These are phyloP conservation scores for Salvia hispanica DNA, from an alignment of 257 asterid species.

Conservation along the genomic window DNA sequence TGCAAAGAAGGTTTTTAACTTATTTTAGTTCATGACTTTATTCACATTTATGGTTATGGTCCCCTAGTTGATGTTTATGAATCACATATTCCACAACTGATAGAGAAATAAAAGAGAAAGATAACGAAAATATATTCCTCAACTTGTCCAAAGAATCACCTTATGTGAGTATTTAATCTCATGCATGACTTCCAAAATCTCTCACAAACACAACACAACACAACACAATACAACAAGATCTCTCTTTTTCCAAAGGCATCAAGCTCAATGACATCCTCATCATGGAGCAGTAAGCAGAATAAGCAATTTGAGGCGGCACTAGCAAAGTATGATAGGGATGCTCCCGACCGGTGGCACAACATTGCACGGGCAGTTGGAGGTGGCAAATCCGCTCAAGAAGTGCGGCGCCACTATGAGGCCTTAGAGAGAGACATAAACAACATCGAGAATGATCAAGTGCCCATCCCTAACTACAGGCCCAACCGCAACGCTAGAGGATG, in stretches of 20 bases:
- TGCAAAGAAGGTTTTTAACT: too few relatives aligned
- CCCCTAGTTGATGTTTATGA: slow-evolving; percentile 15
- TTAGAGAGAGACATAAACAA: slow-evolving; percentile 38
- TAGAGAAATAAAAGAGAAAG: neutral
- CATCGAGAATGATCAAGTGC: slow-evolving; percentile 46
- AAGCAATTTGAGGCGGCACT: slow-evolving; percentile 47
- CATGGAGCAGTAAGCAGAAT: slow-evolving; percentile 46
- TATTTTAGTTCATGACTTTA: neutral
- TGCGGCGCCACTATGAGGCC: slow-evolving; percentile 42
- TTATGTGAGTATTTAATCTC: slow-evolving; percentile 44
- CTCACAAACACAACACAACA: neutral
- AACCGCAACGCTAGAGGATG: neutral
- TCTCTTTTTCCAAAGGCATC: slow-evolving; percentile 25
- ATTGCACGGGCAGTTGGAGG: slow-evolving; percentile 35
- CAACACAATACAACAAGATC: neutral
- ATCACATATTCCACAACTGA: slow-evolving; percentile 29
- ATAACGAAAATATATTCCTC: slow-evolving; percentile 38
- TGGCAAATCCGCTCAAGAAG: slow-evolving; percentile 44
- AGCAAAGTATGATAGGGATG: slow-evolving; percentile 36
- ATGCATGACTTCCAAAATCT: slow-evolving; percentile 1
- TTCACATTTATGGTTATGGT: neutral
- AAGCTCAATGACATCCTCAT: slow-evolving; percentile 28
- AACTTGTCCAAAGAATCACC: slow-evolving; percentile 42
- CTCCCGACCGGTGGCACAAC: slow-evolving; percentile 45
- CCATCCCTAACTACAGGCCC: slow-evolving; percentile 36